These are phyloP conservation scores for Noccaea bulbosa DNA, from an alignment of 345 rosid species.

Conservation along the genomic window DNA sequence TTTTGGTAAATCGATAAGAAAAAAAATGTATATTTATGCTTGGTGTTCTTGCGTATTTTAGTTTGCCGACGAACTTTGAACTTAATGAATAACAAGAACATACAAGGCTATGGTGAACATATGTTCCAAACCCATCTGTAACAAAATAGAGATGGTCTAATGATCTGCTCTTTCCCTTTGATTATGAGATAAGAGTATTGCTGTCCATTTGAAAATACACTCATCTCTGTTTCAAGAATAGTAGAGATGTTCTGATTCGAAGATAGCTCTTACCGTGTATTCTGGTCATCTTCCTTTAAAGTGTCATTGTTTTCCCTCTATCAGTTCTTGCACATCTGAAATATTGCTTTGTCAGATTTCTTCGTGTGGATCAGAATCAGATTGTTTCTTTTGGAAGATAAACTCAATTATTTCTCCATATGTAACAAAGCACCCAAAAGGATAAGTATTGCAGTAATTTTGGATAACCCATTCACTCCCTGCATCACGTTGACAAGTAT, in stretches of 20 bases:
- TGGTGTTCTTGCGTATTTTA: not conserved
- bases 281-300: not conserved
- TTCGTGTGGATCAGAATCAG: not conserved
- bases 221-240: not conserved
- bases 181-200: not conserved
- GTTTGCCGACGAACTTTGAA: not conserved
- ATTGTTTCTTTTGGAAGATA: not conserved
- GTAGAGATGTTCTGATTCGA: slow-evolving; percentile 2
- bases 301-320: not conserved
- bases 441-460: not conserved
- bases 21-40: too few species aligned
- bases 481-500: too few species aligned
- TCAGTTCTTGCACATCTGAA: not conserved
- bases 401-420: not conserved
- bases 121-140: too few species aligned
- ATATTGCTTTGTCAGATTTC: not conserved
- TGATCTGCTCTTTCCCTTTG: too few species aligned
- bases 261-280: not conserved
- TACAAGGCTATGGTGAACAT: not conserved
- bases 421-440: too few species aligned
- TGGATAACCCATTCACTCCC: not conserved
- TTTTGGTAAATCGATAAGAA: too few species aligned
- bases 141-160: too few species aligned
- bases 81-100: not conserved
- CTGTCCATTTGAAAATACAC: not conserved